phyloP scores from a whole-genome alignment of 129 eudicot genomes.

The Centella asiatica region DNA sequence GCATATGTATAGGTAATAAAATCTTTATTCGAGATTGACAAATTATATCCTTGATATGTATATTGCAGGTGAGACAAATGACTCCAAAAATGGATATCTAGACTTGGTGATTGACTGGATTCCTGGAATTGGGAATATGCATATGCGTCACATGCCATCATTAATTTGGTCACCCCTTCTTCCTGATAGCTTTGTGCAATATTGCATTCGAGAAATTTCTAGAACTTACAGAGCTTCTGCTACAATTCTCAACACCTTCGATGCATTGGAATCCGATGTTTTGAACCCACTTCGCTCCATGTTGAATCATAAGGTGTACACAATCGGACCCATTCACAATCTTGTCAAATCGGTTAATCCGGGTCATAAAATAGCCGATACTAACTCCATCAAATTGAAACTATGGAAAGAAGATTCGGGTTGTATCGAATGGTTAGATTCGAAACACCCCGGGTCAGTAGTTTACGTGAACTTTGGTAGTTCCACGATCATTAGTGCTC shows the following conservation, averaged over 20 bases:
- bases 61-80: slow-evolving; percentile 16
- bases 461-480: slow-evolving; percentile 60
- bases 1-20: too few species aligned
- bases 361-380: not conserved
- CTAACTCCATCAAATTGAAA: slow-evolving; percentile 14
- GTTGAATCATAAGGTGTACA: slow-evolving; percentile 14
- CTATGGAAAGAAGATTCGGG: slow-evolving; percentile 30
- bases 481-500: slow-evolving; percentile 6
- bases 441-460: slow-evolving; percentile 26
- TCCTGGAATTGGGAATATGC: slow-evolving; percentile 30
- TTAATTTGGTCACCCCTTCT: not conserved
- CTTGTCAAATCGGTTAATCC: slow-evolving; percentile 11
- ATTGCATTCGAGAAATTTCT: slow-evolving; percentile 9
- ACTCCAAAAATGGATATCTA: slow-evolving; percentile 20
- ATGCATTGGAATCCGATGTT: slow-evolving; percentile 18
- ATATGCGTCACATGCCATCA: slow-evolving; percentile 20
- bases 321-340: slow-evolving; percentile 26
- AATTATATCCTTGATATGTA: too few species aligned
- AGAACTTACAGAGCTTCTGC: slow-evolving; percentile 16
- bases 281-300: slow-evolving; percentile 15
- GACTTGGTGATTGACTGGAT: slow-evolving; percentile 33
- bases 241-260: slow-evolving; percentile 29
- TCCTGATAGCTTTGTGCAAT: slow-evolving; percentile 1
- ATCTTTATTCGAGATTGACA: too few species aligned
- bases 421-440: slow-evolving; percentile 44